Evolutionary conservation across 192 early-diverging fungal genomes (phyloP).

Genomic region (Thoreauomyces humboldtii): DNA sequence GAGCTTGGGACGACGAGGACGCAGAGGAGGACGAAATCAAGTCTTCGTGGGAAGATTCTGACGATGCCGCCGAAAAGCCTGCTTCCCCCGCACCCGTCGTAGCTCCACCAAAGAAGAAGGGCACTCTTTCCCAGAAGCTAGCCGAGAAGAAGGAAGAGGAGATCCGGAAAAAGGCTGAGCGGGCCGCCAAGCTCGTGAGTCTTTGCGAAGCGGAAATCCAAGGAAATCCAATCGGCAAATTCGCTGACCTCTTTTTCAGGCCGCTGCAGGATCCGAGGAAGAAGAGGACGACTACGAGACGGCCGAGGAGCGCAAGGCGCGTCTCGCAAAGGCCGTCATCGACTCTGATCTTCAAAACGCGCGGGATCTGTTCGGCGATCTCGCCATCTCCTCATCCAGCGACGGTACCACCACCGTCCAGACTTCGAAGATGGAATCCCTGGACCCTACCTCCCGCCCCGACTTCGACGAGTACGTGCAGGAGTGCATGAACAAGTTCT

Average conservation of each 20-base stretch:
- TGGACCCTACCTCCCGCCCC: slow-evolving; percentile 39
- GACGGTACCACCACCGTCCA: slow-evolving; percentile 9
- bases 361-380: slow-evolving; percentile 42
- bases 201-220: too few species aligned
- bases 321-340: slow-evolving; percentile 33
- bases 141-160: slow-evolving; percentile 45
- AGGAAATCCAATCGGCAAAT: too few species aligned
- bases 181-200: neutral
- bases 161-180: slow-evolving; percentile 23
- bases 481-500: slow-evolving; percentile 37
- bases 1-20: slow-evolving; percentile 42
- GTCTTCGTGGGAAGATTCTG: slow-evolving; percentile 41
- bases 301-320: slow-evolving; percentile 40
- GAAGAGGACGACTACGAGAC: slow-evolving; percentile 41
- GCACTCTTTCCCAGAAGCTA: slow-evolving; percentile 39
- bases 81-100: slow-evolving; percentile 5
- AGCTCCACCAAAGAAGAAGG: slow-evolving; percentile 47
- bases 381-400: too few species aligned
- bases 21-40: slow-evolving; percentile 33
- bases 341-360: slow-evolving; percentile 55
- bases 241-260: too few species aligned
- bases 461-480: slow-evolving; percentile 50
- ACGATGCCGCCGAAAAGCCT: slow-evolving; percentile 37
- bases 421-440: slow-evolving; percentile 38
- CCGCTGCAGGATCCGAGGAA: too few species aligned